phyloP scores from a whole-genome alignment of 306 rosid species.

The Acacia confusa region DNA sequence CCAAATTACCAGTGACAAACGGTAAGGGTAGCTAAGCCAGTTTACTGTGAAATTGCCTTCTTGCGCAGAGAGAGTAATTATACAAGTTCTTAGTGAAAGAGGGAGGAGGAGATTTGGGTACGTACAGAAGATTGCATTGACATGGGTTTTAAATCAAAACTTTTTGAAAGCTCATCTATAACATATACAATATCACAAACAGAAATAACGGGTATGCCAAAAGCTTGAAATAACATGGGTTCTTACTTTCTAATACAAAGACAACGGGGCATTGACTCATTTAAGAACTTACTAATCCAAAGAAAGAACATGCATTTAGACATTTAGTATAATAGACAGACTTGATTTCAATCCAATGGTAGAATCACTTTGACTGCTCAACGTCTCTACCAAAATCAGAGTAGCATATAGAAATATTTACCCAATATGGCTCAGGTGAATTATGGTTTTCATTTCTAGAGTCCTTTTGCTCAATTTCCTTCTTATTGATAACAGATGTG shows the following conservation, averaged over 20 bases:
- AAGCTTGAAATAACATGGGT: not conserved
- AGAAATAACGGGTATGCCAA: conserved; percentile 1
- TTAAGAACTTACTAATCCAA: not conserved
- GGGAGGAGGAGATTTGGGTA: not conserved
- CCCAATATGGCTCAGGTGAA: conserved; percentile 42
- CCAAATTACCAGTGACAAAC: not conserved
- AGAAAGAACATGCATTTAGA: not conserved
- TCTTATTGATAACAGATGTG: not conserved
- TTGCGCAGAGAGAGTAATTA: not conserved
- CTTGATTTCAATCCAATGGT: not conserved
- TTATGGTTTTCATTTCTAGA: conserved; percentile 30
- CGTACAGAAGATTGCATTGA: not conserved
- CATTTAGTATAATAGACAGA: not conserved
- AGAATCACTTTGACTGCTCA: not conserved
- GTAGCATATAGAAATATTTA: conserved; percentile 37
- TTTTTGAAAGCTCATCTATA: not conserved
- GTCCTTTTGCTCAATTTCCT: conserved; percentile 37
- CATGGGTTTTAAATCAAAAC: not conserved
- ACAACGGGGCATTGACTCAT: not conserved
- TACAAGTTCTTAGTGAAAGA: not conserved
- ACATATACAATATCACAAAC: not conserved
- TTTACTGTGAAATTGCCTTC: not conserved
- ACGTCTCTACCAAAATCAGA: conserved; percentile 29
- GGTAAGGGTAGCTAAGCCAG: not conserved
- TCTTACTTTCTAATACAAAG: conserved; percentile 14